phyloP scores from a whole-genome alignment of 1,284 basidiomycete genomes.

The Ceratobasidium sp. region DNA sequence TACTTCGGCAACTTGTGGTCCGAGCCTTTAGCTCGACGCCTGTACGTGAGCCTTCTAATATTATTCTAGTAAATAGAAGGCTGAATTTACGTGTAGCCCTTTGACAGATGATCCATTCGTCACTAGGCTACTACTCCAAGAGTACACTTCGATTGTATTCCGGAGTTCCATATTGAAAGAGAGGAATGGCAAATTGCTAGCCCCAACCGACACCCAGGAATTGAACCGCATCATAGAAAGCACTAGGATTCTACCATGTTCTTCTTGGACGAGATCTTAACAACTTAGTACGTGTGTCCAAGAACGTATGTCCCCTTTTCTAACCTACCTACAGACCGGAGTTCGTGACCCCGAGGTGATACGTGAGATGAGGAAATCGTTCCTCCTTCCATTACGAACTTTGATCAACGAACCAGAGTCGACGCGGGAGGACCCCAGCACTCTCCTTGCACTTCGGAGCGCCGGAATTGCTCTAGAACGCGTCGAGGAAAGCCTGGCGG shows the following conservation, averaged over 20 bases:
- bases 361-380: background rate
- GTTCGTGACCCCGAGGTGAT: background rate
- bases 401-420: background rate
- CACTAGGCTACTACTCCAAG: conserved; percentile 2
- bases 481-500: background rate
- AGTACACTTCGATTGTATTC: conserved; percentile 11
- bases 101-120: conserved; percentile 30
- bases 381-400: background rate
- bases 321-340: conserved; percentile 3
- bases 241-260: conserved; percentile 21
- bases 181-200: background rate
- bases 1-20: conserved; percentile 17
- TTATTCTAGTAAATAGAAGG: background rate
- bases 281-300: background rate
- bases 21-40: conserved; percentile 15
- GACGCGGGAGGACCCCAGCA: background rate
- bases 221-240: conserved; percentile 20
- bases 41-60: background rate
- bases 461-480: background rate
- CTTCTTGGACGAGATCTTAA: conserved; percentile 8
- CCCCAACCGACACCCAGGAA: conserved; percentile 2
- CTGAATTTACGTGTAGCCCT: background rate
- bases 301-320: background rate
- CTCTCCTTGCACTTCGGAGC: background rate
- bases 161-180: background rate